phyloP scores from a whole-genome alignment of 257 asterid species.

The Fraxinus quadrangulata region DNA sequence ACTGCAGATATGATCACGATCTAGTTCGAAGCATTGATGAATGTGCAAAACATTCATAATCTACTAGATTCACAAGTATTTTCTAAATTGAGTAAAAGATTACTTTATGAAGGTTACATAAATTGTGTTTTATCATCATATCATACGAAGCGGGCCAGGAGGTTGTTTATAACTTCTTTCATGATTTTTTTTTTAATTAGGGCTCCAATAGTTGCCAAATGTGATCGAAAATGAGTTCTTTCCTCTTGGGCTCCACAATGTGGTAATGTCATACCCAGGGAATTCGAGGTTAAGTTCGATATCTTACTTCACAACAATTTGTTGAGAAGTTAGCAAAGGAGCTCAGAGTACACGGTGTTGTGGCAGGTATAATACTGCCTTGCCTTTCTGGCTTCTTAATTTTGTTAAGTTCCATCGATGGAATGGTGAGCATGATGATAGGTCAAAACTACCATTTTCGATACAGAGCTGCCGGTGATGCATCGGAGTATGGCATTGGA shows the following conservation, averaged over 20 bases:
- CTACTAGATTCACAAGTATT: too few species aligned
- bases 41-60: too few species aligned
- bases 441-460: slow-evolving; percentile 95
- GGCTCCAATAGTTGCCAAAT: slow-evolving; percentile 88
- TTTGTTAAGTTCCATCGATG: slow-evolving; percentile 10
- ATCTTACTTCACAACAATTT: slow-evolving; percentile 74
- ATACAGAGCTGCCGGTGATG: slow-evolving; percentile 79
- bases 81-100: too few species aligned
- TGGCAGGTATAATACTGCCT: slow-evolving; percentile 59
- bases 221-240: slow-evolving; percentile 86
- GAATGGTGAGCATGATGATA: slow-evolving; percentile 30
- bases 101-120: too few species aligned
- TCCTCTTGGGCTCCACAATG: slow-evolving; percentile 82
- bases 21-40: too few species aligned
- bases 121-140: not conserved
- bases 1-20: too few species aligned
- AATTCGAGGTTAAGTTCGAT: slow-evolving; percentile 69
- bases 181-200: slow-evolving; percentile 41
- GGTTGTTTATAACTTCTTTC: slow-evolving; percentile 14
- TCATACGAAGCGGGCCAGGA: slow-evolving; percentile 15
- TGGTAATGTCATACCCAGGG: slow-evolving; percentile 59
- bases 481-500: slow-evolving; percentile 68
- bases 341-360: slow-evolving; percentile 87
- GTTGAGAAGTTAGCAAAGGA: slow-evolving; percentile 78
- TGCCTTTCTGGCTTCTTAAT: slow-evolving; percentile 13